A percentile compares a stretch with the other conserved stretches of the same genome.
phyloP scores from a whole-genome alignment of 768 basidiomycete genomes.

The Leccinum uliginosum region DNA sequence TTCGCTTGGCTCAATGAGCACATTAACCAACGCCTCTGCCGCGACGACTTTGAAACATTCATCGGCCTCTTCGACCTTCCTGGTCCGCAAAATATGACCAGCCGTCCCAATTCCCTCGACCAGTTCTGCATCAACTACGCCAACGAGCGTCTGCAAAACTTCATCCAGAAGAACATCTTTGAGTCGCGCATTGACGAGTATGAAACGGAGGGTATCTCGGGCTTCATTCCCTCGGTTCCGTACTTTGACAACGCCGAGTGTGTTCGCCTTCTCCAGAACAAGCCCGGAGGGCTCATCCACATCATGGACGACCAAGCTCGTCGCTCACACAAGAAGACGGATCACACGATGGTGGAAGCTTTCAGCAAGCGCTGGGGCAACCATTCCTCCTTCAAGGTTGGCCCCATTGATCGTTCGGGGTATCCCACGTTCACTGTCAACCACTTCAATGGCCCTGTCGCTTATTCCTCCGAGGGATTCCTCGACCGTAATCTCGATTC shows the following conservation, averaged over 20 bases:
- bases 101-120: slow-evolving; percentile 87
- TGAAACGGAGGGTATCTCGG: slow-evolving; percentile 72
- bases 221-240: slow-evolving; percentile 61
- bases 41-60: slow-evolving; percentile 89
- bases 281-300: slow-evolving; percentile 88
- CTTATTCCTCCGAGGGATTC: slow-evolving; percentile 89
- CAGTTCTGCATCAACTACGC: slow-evolving; percentile 97
- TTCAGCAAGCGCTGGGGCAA: slow-evolving; percentile 94
- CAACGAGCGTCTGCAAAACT: slow-evolving; percentile 86
- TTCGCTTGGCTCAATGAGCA: slow-evolving; percentile 97
- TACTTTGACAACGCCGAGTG: slow-evolving; percentile 94
- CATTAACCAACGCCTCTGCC: slow-evolving; percentile 92
- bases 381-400: slow-evolving; percentile 87
- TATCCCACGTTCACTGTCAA: slow-evolving; percentile 85
- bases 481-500: slow-evolving; percentile 85
- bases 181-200: slow-evolving; percentile 83
- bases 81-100: slow-evolving; percentile 86
- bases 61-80: slow-evolving; percentile 94
- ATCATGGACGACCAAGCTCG: slow-evolving; percentile 98
- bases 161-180: slow-evolving; percentile 75
- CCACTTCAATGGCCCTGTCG: slow-evolving; percentile 89
- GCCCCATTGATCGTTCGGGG: slow-evolving; percentile 69
- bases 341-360: slow-evolving; percentile 91
- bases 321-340: slow-evolving; percentile 83
- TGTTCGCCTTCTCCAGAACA: slow-evolving; percentile 77